phyloP scores from a whole-genome alignment of 805 yeast species.

The Diddensiella santjacobensis region DNA sequence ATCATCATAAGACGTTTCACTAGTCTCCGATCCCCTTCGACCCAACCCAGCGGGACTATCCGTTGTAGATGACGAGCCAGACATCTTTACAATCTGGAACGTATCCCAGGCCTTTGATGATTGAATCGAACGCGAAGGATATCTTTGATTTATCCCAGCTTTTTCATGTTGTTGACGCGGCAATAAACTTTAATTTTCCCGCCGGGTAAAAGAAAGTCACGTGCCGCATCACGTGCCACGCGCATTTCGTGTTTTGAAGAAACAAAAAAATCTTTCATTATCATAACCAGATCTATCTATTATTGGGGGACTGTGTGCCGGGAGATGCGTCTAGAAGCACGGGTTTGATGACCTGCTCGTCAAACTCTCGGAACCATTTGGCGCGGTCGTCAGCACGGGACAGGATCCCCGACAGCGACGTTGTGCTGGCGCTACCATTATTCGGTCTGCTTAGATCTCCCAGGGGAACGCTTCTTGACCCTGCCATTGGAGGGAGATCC shows the following conservation, averaged over 20 bases:
- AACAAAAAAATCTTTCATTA: too few relatives aligned
- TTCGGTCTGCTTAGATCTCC: constrained; percentile 7
- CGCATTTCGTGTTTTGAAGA: too few relatives aligned
- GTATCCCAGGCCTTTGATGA: too few relatives aligned
- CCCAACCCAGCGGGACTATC: not conserved
- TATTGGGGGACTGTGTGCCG: constrained; percentile 15
- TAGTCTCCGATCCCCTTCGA: not conserved
- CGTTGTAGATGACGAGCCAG: not conserved
- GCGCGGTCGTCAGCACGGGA: constrained; percentile 62
- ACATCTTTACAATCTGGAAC: not conserved
- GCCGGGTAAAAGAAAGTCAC: too few relatives aligned
- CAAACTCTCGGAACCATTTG: constrained; percentile 90
- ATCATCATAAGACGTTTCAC: not conserved
- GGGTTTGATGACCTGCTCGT: constrained; percentile 90
- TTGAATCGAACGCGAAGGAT: too few relatives aligned
- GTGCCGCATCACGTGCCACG: too few relatives aligned
- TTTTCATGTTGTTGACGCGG: too few relatives aligned
- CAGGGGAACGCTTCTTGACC: constrained; percentile 9
- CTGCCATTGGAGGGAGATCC: constrained; percentile 35
- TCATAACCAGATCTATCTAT: not conserved
- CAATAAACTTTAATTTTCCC: too few relatives aligned
- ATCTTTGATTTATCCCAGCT: too few relatives aligned
- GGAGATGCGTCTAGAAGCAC: constrained; percentile 63
- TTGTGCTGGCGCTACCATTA: constrained; percentile 3
- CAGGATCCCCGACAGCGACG: constrained; percentile 25